phyloP scores from a whole-genome alignment of 2,329 filamentous ascomycete genomes.

The Xylariaceae sp. region DNA sequence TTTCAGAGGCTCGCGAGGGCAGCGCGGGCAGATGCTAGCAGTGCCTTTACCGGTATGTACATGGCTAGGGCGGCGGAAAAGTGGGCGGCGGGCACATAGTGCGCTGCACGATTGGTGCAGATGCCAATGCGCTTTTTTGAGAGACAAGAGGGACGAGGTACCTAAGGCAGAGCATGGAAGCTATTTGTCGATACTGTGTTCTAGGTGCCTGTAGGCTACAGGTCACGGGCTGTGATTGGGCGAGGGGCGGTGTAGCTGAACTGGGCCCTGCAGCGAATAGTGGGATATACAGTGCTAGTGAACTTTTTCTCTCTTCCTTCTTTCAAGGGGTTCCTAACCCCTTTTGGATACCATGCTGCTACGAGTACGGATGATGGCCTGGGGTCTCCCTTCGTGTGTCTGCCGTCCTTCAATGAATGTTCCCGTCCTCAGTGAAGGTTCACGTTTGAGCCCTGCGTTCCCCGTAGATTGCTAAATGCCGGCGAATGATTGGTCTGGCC shows the following conservation, averaged over 20 bases:
- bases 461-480: neutral
- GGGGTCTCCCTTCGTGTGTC: too few relatives aligned
- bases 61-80: neutral
- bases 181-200: neutral
- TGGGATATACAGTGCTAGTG: neutral
- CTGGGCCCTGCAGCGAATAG: neutral
- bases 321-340: neutral
- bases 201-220: neutral
- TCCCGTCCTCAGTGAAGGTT: too few relatives aligned
- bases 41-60: neutral
- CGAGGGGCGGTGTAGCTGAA: neutral
- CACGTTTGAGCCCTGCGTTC: neutral
- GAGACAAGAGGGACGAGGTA: neutral
- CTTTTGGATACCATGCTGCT: neutral
- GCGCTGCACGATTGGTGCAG: neutral
- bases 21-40: neutral
- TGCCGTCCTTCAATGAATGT: too few relatives aligned
- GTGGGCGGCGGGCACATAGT: neutral
- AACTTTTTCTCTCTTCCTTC: neutral
- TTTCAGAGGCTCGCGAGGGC: too few relatives aligned
- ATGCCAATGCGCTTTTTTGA: neutral
- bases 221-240: neutral
- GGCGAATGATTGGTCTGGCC: constrained; percentile 10
- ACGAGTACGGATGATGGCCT: too few relatives aligned
- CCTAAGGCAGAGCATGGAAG: too few relatives aligned